Conservation (phyloP, 2,329 filamentous ascomycete species). For the Neopestalotiopsis sp. region DNA sequence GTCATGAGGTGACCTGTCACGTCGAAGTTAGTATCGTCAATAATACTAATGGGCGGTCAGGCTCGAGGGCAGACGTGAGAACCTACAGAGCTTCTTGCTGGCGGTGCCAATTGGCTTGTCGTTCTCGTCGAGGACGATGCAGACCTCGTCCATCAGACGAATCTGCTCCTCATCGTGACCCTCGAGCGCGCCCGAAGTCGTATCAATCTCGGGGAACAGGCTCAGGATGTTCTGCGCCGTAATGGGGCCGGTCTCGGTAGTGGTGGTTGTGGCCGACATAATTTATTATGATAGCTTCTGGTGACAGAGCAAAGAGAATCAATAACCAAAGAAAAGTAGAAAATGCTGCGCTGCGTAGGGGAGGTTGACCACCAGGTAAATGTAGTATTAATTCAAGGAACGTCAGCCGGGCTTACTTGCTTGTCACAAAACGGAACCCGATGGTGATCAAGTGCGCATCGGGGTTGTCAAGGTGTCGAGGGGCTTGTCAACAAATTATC, state of each 20-base stretch:
- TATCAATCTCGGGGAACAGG: conserved; percentile 85
- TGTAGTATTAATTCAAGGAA: not conserved
- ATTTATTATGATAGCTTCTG: conserved; percentile 7
- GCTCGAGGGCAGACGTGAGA: not conserved
- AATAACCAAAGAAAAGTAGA: not conserved
- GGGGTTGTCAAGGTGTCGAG: not conserved
- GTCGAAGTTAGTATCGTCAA: conserved; percentile 13
- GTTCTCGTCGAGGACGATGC: conserved; percentile 93
- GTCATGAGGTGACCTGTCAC: conserved; percentile 92
- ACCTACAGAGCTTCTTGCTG: conserved; percentile 95
- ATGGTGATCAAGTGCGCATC: not conserved
- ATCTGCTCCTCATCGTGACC: conserved; percentile 99
- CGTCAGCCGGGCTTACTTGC: not conserved
- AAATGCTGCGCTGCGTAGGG: not conserved
- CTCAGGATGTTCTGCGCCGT: conserved; percentile 86
- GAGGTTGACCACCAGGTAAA: not conserved
- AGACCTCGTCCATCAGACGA: conserved; percentile 97
- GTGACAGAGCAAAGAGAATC: not conserved
- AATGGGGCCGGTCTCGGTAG: conserved; percentile 63
- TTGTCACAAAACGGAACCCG: not conserved
- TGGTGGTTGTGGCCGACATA: conserved; percentile 43
- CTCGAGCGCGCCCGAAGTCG: conserved; percentile 74
- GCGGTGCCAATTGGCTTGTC: conserved; percentile 93
- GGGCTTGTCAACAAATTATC: conserved; percentile 12
- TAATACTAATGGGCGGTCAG: too few species aligned